Percentiles rank a stretch among this genome's conserved stretches.
Evolutionary conservation across 1,284 basidiomycete genomes (phyloP).

Genomic region (Leucoagaricus sp.): DNA sequence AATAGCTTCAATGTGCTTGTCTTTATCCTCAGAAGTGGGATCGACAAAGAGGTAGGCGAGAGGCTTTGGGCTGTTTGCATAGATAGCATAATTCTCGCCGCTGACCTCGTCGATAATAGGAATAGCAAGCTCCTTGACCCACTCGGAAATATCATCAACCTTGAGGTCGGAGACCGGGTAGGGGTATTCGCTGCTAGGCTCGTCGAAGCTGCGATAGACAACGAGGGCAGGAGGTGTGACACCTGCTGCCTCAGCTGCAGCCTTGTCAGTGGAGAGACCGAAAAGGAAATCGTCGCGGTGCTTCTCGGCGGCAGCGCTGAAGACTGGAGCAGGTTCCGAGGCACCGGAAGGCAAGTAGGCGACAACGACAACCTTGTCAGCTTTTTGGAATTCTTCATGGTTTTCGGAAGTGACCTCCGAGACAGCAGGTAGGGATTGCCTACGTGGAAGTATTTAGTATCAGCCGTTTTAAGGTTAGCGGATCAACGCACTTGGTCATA

Average conservation of each 20-base stretch:
- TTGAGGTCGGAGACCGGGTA: constrained; percentile 63
- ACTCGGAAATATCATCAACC: constrained; percentile 67
- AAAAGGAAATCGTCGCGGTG: constrained; percentile 95
- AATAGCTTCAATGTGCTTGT: constrained; percentile 69
- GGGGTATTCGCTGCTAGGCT: constrained; percentile 74
- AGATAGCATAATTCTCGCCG: constrained; percentile 91
- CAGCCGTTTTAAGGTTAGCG: background rate
- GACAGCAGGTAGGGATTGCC: constrained; percentile 95
- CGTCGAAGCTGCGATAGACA: constrained; percentile 94
- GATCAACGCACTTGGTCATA: constrained; percentile 86
- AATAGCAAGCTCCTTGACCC: constrained; percentile 84
- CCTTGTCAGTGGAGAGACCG: constrained; percentile 78
- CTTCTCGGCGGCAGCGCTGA: constrained; percentile 79
- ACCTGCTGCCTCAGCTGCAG: constrained; percentile 69
- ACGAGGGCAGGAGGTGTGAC: constrained; percentile 84
- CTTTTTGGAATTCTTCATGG: constrained; percentile 83
- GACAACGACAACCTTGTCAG: constrained; percentile 91
- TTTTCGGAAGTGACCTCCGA: constrained; percentile 76
- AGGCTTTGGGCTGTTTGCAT: constrained; percentile 83
- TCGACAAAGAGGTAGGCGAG: constrained; percentile 96
- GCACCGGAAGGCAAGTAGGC: constrained; percentile 79
- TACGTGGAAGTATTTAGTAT: constrained; percentile 32
- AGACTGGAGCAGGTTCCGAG: constrained; percentile 69
- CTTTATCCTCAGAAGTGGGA: constrained; percentile 69
- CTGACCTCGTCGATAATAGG: constrained; percentile 93